Conservation (phyloP, 352 stramenopile genomes). For the Globisporangium abappressorium region DNA sequence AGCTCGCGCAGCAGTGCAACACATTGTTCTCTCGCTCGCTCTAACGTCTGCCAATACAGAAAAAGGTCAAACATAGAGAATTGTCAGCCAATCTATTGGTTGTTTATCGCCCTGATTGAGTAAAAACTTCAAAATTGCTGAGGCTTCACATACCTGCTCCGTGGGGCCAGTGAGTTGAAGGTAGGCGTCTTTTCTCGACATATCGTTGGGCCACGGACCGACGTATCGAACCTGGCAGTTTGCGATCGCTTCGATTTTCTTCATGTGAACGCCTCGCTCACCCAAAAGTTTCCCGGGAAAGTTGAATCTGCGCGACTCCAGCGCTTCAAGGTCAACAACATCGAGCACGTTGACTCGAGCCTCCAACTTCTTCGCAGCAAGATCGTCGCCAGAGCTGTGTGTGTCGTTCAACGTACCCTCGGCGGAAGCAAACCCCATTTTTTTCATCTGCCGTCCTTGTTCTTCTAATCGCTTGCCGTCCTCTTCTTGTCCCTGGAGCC, state of each 20-base stretch:
- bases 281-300: conserved; percentile 61
- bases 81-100: background rate
- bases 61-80: background rate
- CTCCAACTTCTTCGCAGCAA: conserved; percentile 15
- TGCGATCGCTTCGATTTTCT: conserved; percentile 50
- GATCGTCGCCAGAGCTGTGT: conserved; percentile 6
- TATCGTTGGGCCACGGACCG: conserved; percentile 16
- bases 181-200: conserved; percentile 9
- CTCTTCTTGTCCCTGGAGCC: conserved; percentile 54
- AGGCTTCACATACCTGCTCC: conserved; percentile 11
- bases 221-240: conserved; percentile 24
- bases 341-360: conserved; percentile 29
- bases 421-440: conserved; percentile 37
- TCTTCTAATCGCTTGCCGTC: conserved; percentile 53
- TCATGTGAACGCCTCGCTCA: conserved; percentile 60
- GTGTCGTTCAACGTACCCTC: conserved; percentile 12
- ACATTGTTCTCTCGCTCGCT: conserved; percentile 17
- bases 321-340: conserved; percentile 30
- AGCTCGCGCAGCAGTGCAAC: conserved; percentile 16
- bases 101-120: background rate
- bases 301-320: conserved; percentile 59
- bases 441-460: conserved; percentile 60
- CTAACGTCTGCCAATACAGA: conserved; percentile 11
- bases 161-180: conserved; percentile 17
- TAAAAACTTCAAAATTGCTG: background rate